phyloP scores from a whole-genome alignment of 257 asterid species.

The Ehretia macrophylla region DNA sequence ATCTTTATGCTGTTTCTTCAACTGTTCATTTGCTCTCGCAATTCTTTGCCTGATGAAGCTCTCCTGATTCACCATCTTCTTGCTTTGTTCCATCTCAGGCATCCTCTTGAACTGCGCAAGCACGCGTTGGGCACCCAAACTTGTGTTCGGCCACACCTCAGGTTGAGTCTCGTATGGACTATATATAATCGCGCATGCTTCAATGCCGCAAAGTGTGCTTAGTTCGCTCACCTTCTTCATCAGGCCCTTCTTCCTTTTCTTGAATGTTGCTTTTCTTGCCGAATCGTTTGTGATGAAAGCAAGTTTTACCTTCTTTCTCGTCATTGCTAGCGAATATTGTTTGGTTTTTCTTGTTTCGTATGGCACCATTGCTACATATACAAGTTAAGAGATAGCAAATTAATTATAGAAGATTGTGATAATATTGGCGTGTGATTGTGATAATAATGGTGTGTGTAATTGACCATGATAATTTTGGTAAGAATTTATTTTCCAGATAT shows the following conservation, averaged over 20 bases:
- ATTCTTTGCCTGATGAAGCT: constrained; percentile 15
- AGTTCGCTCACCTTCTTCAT: constrained; percentile 69
- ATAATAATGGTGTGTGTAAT: too few relatives aligned
- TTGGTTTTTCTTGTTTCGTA: background rate
- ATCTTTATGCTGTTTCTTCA: constrained; percentile 7
- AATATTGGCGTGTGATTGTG: too few relatives aligned
- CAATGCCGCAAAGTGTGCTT: constrained; percentile 69
- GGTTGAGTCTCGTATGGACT: constrained; percentile 61
- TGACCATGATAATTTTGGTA: background rate
- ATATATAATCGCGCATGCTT: constrained; percentile 58
- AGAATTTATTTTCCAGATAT: too few relatives aligned
- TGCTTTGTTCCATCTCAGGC: constrained; percentile 23
- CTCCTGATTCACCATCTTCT: constrained; percentile 15
- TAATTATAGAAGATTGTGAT: constrained; percentile 41
- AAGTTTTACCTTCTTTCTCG: constrained; percentile 71
- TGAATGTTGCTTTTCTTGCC: constrained; percentile 62
- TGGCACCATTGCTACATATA: constrained; percentile 23
- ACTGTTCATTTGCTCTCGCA: constrained; percentile 12
- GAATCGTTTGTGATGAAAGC: constrained; percentile 63
- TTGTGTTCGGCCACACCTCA: constrained; percentile 56
- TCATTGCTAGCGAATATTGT: constrained; percentile 27
- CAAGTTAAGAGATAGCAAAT: constrained; percentile 20
- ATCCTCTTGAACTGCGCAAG: constrained; percentile 7
- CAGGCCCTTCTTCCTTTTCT: constrained; percentile 64
- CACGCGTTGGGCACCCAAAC: constrained; percentile 44